Percentiles rank a stretch among this genome's conserved stretches.
Evolutionary conservation across 2,329 filamentous ascomycete species (phyloP).

Genomic region (Coniochaeta sp.): DNA sequence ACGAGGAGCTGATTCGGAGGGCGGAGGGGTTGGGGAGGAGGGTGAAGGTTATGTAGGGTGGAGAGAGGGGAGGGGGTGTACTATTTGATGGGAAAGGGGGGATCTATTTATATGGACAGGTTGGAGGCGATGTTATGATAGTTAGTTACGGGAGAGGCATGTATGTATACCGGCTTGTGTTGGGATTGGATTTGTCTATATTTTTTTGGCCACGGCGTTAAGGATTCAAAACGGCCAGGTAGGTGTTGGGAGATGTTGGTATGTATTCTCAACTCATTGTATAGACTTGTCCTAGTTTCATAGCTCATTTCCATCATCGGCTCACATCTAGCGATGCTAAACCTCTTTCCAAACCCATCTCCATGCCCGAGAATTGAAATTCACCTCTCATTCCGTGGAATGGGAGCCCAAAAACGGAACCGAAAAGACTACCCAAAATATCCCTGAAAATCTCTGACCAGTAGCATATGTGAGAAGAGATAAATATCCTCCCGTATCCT

Average conservation of each 20-base stretch:
- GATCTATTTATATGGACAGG: too few species aligned
- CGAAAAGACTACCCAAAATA: background rate
- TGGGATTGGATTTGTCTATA: too few species aligned
- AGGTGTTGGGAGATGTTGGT: background rate
- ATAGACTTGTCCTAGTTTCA: constrained; percentile 2
- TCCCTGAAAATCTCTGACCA: too few species aligned
- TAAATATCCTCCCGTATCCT: too few species aligned
- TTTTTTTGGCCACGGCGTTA: background rate
- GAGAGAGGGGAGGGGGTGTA: constrained; percentile 10
- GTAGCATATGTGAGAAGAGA: too few species aligned
- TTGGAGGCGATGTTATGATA: too few species aligned
- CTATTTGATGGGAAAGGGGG: background rate
- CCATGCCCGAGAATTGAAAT: background rate
- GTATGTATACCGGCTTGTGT: too few species aligned
- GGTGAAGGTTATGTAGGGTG: constrained; percentile 9
- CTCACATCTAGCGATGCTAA: background rate
- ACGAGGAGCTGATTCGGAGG: constrained; percentile 82
- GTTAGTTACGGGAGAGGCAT: too few species aligned
- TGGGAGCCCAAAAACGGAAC: background rate
- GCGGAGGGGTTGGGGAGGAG: constrained; percentile 34
- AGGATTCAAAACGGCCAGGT: background rate
- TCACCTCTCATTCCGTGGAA: background rate
- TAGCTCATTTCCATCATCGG: background rate
- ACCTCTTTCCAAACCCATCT: background rate
- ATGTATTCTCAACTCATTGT: constrained; percentile 3